Base-by-base conservation (phyloP, 441 rosid species). In the Mallotus japonicus region DNA sequence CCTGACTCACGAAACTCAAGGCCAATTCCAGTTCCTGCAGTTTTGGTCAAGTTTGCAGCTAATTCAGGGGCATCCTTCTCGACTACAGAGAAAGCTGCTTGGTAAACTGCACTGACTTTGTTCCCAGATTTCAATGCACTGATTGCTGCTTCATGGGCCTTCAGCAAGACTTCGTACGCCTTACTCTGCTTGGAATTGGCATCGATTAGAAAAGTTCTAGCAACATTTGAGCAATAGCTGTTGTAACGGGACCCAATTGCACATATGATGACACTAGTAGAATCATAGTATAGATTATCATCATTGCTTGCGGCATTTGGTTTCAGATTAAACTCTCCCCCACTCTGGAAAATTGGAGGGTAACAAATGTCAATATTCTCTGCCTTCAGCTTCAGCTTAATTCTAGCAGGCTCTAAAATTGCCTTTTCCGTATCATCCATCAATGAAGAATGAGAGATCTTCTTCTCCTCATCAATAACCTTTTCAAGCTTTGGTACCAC, bases 271-370 rank as follows among this genome's bases (percentile, higher is more conserved):
- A 92, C 85, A 67, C 98, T 88, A 14, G 88, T 85, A 59, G 98
- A 82, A 62, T 92, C 93, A 77, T 92, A 94, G 69, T 88, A 83
- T 24, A 92, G 90, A 53, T 71, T 42, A 53, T 92, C 92, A 54
- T 90, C 96, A 50, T 90, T 92, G 91, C 98, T 94, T 13, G 89
- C 80, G 32, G 97, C 97, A 69, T 90, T 92, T 22, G 96, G 96
- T 74, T 82, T 90, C 15, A 94, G 89, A 84, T 92, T 93, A 82
- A 89, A 92, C 73, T 80, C 78, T 14, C 97, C 97, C 62, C 97
- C 97, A 72, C 97, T 94, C 73, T 94, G 98, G 75, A 94, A 94
- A 49, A 94, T 94, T 0, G 98, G 98, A 66, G 95, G 96, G 72
- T 90, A 94, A 72, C 98, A 94, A 66, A 94, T 92, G 76, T 92